Percentiles rank a stretch among this genome's conserved stretches.
These are phyloP conservation scores for Clonostachys sp. DNA, from an alignment of 2,329 filamentous ascomycete genomes.

Conservation along the genomic window DNA sequence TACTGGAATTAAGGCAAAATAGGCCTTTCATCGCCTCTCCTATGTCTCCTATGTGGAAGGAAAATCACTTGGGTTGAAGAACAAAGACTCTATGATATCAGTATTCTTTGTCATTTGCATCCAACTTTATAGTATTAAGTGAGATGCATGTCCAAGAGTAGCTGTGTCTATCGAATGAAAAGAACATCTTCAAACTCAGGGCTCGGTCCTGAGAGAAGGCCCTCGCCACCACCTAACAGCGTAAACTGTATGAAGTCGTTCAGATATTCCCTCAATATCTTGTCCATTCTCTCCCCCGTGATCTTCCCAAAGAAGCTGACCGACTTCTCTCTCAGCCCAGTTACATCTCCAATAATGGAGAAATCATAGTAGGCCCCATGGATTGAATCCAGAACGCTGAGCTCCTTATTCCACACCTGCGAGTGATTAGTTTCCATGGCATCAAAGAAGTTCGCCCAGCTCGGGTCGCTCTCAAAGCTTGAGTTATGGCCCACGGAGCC, in stretches of 20 bases:
- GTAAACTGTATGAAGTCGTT: conserved; percentile 19
- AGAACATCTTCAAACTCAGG: conserved; percentile 3
- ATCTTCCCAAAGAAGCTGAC: conserved; percentile 16
- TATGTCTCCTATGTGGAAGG: no score
- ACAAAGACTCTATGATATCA: no score
- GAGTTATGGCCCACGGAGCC: conserved; percentile 18
- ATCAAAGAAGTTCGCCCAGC: conserved; percentile 18
- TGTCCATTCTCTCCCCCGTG: conserved; percentile 14
- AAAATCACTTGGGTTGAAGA: no score
- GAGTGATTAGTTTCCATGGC: conserved; percentile 8
- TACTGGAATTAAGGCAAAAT: no score
- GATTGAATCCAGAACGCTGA: conserved; percentile 15
- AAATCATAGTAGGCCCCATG: conserved; percentile 24
- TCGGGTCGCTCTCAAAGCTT: conserved; percentile 5
- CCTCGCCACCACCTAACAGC: conserved; percentile 7
- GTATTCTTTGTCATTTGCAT: no score
- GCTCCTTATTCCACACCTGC: conserved; percentile 18
- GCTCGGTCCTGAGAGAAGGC: conserved; percentile 8
- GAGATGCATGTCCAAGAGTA: no score
- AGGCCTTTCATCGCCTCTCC: no score
- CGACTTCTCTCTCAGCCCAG: conserved; percentile 9
- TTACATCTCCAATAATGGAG: conserved; percentile 13
- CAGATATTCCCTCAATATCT: conserved; percentile 19
- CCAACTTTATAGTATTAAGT: no score
- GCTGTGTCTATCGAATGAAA: neutral